phyloP scores from a whole-genome alignment of 2,329 filamentous ascomycete genomes.

The Blastomyces percursus region DNA sequence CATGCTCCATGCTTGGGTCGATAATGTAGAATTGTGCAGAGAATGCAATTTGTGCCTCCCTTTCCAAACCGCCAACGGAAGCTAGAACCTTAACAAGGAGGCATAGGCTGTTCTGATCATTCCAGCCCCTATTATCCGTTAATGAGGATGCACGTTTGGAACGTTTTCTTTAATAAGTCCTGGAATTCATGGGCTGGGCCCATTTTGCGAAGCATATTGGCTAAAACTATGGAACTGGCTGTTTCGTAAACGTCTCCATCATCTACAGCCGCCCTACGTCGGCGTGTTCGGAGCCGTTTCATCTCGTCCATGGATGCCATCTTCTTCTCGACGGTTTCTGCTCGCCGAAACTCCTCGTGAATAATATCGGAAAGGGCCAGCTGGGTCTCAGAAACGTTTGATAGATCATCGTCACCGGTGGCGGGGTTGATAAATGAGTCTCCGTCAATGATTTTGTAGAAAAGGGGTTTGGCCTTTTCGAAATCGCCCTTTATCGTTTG shows the following conservation, averaged over 20 bases:
- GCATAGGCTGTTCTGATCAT: background rate
- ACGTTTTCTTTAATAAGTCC: background rate
- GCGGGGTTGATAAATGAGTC: background rate
- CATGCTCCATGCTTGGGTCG: background rate
- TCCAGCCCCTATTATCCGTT: background rate
- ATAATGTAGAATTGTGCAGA: background rate
- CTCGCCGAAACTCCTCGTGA: background rate
- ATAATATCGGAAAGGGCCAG: background rate
- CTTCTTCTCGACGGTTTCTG: background rate
- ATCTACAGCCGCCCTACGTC: background rate
- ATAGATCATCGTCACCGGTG: background rate
- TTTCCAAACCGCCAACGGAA: background rate
- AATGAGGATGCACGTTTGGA: background rate
- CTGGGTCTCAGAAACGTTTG: background rate
- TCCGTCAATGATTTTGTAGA: background rate
- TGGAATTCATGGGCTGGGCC: background rate
- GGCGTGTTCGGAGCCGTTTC: background rate
- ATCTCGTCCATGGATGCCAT: background rate
- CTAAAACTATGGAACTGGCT: background rate
- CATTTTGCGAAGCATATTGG: background rate
- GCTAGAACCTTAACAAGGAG: background rate
- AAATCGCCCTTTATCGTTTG: background rate
- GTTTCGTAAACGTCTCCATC: background rate
- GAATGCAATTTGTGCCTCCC: background rate
- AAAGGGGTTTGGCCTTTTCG: background rate